Base-by-base conservation (phyloP, 768 basidiomycete genomes). In the Paxillus ammoniavirescens region DNA sequence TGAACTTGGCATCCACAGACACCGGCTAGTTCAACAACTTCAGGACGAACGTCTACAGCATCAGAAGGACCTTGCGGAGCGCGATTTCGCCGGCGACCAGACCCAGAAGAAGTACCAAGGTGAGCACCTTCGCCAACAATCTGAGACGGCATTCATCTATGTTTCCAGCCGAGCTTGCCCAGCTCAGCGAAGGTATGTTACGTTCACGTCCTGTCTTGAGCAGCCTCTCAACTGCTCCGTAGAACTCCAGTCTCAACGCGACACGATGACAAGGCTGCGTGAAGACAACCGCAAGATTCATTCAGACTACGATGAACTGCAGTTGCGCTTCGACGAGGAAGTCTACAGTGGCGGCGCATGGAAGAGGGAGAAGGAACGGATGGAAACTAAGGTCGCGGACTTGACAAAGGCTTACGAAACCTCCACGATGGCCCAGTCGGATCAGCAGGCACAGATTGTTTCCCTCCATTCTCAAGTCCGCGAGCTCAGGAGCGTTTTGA, bases 81-180 rank as follows among this genome's bases (percentile, higher is more conserved):
- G 88, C 5, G 89, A 91, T 67, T 89, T 91, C 65, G 73, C 85
- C 10, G 77, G 81, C 31, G 86, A 91, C 58, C 90, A 91, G 66
- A 91, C 89, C 3, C 81, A 87, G 56, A 89, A 91, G 77, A 91
- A 90, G 66, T 91, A 93, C 61, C 90, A 93, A 78, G 82, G 89
- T 87, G 69, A 52, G 67, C 1, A 28, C 17, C 40, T 30, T 53
- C 49, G 13, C 3, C 44, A 30, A 42, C 43, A 15, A 31, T 51
- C 17, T 35, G 28, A 49, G 42, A 59, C 10, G 49, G 48, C 53
- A 35, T 49, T 60, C 14, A 58, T 47, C 15, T 49, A 1, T 47
- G 6, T 35, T 44, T 38, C 36, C 53, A 91, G 90, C 83, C 28
- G 89, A 92, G 65, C 74, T 92, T 35, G 85, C 88, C 1, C 87